Base-by-base conservation (phyloP, 169 alveolate species). In the Toxoplasma gondii region DNA sequence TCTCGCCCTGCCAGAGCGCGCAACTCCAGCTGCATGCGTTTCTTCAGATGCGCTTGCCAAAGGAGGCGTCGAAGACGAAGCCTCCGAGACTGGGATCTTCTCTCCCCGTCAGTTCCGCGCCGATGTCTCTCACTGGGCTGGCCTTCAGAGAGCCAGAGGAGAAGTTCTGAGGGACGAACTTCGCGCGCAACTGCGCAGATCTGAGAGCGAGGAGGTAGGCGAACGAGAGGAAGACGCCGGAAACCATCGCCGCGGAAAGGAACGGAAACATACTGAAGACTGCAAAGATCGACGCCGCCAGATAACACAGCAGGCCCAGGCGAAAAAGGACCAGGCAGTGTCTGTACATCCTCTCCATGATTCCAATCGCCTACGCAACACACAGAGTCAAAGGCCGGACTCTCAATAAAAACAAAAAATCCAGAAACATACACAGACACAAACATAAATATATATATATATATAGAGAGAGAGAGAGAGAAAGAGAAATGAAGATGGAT, bases 201-300 rank as follows among this genome's bases (percentile, higher is more conserved):
- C 49, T 93, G 45, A 5, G 38, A 17, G 54, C 10, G 36, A 93
- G 34, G 34, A 88, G 27, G 58, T 54, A 29, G 36, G 43, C 41
- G 34, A 94, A 54, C 9, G 34, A 38, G 31, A 53, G 36, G 31
- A 78, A 67, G 5, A 29, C 49, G 53, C 22, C 43, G 22, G 78
- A 58, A 22, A 93, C 2, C 36, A 88, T 19, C 43, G 36, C 64
- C 19, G 93, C 93, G 24, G 90, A 64, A 34, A 49, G n/a, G 43
- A 69, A 9, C 5, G 74, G 38, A 44, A 88, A 93, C 64, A 88
- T 29, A 24, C 92, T 58, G 39, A 93, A 81, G 39, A 81, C 70
- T 12, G 94, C 92, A 44, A 93, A 74, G 39, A 69, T 38, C 24
- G 96, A 45, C 31, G 96, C 58, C 9, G 88, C 24, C 31, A 93